Conservation (phyloP, 495 filamentous ascomycete species). For the Xylaria castorea region DNA sequence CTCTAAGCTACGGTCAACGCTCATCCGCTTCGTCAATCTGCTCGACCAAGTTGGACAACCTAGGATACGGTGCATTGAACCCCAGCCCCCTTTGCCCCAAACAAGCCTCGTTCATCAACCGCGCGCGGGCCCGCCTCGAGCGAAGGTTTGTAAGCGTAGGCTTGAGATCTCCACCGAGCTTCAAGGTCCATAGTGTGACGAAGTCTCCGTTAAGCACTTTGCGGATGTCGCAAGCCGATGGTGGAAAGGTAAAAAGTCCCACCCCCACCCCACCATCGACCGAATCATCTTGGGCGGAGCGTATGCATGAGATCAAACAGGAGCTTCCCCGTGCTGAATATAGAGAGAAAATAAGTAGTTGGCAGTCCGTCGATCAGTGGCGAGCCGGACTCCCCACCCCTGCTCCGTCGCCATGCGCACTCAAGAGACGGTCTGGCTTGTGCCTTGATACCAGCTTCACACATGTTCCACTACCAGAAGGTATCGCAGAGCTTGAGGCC, state of each 20-base stretch:
- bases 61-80: conserved; percentile 28
- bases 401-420: background rate
- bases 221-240: background rate
- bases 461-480: background rate
- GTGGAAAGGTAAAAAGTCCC: background rate
- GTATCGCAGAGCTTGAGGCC: conserved; percentile 8
- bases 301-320: background rate
- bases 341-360: background rate
- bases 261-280: background rate
- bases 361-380: background rate
- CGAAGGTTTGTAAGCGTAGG: conserved; percentile 19
- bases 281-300: background rate
- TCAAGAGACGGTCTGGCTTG: background rate
- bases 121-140: conserved; percentile 15
- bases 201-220: background rate
- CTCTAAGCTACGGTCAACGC: background rate
- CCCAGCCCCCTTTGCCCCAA: conserved; percentile 19
- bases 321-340: background rate
- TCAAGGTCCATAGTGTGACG: conserved; percentile 30
- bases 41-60: background rate
- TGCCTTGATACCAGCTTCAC: background rate
- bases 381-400: background rate
- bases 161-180: conserved; percentile 16
- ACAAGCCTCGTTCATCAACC: conserved; percentile 24
- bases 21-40: background rate